Evolutionary conservation across 2,329 filamentous ascomycete species (phyloP), one percentile per base, ranked within the genome.

Genomic region (Phialocephala sp.): DNA sequence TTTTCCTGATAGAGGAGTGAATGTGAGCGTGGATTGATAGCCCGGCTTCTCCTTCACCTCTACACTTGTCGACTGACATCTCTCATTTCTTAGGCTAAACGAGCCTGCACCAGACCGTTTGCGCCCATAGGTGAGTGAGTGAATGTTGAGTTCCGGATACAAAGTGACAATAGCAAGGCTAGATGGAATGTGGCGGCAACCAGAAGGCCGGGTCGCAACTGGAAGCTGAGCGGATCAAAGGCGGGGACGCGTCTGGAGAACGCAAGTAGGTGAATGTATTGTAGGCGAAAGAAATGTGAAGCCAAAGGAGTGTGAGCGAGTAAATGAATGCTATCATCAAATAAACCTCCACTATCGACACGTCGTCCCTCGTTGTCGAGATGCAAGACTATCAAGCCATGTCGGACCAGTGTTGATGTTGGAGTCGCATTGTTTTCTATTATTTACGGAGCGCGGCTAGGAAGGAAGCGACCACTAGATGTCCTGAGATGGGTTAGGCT

Each of bases 31-130:
- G 27, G 27, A 58, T 47, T 57, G 45, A 62, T 50, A 69, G 52
- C 52, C 27, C 58, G 27, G 35, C 60, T 37, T 67, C 67, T 65
- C 69, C 70, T 67, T 67, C 63, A 50, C 65, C 63, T 58, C 55
- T 66, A 41, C 39, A 37, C 54, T 47, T 63, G 50, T 59, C 60
- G 56, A 61, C n/a, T 64, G 69, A 72, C 71, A 72, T 72, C 58
- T 66, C 63, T 71, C 66, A 69, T 70, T 47, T 57, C 64, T 58
- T 45, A 66, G 54, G 60, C 65, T 64, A 41, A 47, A 58, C 55
- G 60, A 66, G 66, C 67, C 67, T 65, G 61, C 58, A 65, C 57
- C 35, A 57, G 45, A 50, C 45, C 55, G 37, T 24, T 27, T 54
- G 59, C 37, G 65, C 61, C 47, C 60, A 62, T 59, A 45, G 55